Conservation (phyloP, 768 basidiomycete species). For the Russula dissimulans region DNA sequence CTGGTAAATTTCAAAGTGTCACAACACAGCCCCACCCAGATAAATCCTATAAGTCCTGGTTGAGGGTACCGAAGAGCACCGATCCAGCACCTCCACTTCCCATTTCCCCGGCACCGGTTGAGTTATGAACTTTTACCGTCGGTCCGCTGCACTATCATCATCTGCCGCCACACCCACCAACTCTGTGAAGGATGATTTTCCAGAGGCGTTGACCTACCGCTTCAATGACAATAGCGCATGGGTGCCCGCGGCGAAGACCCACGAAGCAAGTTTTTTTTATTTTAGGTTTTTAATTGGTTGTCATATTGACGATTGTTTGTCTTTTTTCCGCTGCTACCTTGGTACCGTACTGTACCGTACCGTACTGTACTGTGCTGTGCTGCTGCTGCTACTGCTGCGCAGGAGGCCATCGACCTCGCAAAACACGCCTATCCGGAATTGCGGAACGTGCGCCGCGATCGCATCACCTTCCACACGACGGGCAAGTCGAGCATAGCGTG, state of each 20-base stretch:
- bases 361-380: too few species aligned
- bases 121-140: slow-evolving; percentile 7
- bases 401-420: slow-evolving; percentile 15
- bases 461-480: slow-evolving; percentile 15
- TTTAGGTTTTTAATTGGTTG: too few species aligned
- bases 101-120: not conserved
- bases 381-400: not conserved
- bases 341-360: too few species aligned
- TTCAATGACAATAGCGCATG: slow-evolving; percentile 16
- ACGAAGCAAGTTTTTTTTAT: not conserved
- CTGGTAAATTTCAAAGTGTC: not conserved
- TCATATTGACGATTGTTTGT: not conserved
- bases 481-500: slow-evolving; percentile 17
- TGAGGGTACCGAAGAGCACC: too few species aligned
- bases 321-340: too few species aligned
- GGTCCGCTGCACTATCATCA: not conserved
- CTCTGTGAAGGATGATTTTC: slow-evolving; percentile 2
- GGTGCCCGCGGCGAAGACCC: slow-evolving; percentile 8
- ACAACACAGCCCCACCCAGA: slow-evolving; percentile 1
- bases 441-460: slow-evolving; percentile 7
- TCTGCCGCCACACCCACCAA: not conserved
- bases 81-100: not conserved
- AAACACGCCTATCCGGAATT: slow-evolving; percentile 14
- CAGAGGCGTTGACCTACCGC: slow-evolving; percentile 18
- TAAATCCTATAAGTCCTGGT: too few species aligned